phyloP scores from a whole-genome alignment of 495 filamentous ascomycete genomes.

The Ascodesmis nigricans region DNA sequence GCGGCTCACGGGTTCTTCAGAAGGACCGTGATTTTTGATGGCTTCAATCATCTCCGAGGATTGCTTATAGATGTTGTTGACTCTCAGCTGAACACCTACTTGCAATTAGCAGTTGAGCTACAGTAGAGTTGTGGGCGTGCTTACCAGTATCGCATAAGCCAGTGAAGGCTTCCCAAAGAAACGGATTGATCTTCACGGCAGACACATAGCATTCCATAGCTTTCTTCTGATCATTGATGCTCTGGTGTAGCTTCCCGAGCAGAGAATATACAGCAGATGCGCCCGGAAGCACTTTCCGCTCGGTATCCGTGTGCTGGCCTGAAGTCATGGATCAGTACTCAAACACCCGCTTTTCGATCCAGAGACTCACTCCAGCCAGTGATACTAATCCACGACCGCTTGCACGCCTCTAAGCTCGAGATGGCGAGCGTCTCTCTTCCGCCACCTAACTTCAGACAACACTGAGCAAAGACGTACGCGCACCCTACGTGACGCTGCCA shows the following conservation, averaged over 20 bases:
- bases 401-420: slow-evolving; percentile 52
- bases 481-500: slow-evolving; percentile 50
- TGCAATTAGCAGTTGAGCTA: slow-evolving; percentile 22
- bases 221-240: slow-evolving; percentile 54
- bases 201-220: slow-evolving; percentile 69
- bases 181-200: slow-evolving; percentile 72
- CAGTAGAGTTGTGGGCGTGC: background rate
- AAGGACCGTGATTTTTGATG: slow-evolving; percentile 8
- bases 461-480: slow-evolving; percentile 75
- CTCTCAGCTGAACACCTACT: slow-evolving; percentile 50
- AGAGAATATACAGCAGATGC: slow-evolving; percentile 58
- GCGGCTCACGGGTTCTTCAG: slow-evolving; percentile 18
- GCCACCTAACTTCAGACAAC: slow-evolving; percentile 47
- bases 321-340: slow-evolving; percentile 13
- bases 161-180: slow-evolving; percentile 95
- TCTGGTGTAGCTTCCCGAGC: slow-evolving; percentile 68
- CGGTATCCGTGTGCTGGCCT: slow-evolving; percentile 48
- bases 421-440: slow-evolving; percentile 57
- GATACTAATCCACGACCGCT: slow-evolving; percentile 34
- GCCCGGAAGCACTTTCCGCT: slow-evolving; percentile 49
- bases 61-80: slow-evolving; percentile 68
- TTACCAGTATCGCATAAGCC: slow-evolving; percentile 49
- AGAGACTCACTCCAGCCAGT: slow-evolving; percentile 30
- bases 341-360: slow-evolving; percentile 2
- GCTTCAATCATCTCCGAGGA: slow-evolving; percentile 38